Evolutionary conservation across 2,329 filamentous ascomycete species (phyloP).

Genomic region (Monosporascus sp.): DNA sequence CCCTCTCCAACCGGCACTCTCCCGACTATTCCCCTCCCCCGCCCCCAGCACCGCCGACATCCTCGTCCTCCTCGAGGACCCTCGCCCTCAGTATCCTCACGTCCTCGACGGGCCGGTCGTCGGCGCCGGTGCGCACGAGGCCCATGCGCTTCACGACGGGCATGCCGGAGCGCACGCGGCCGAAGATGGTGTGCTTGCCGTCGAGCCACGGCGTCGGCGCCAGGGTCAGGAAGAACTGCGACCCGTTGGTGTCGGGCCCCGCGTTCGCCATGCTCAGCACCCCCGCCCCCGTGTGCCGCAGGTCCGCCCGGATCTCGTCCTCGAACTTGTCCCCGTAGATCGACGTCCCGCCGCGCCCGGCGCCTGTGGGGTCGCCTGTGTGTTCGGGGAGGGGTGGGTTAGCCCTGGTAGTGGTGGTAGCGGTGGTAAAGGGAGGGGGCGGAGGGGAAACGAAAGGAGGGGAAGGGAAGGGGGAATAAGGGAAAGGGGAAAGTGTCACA

Average conservation of each 20-base stretch:
- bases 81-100: conserved; percentile 73
- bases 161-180: conserved; percentile 80
- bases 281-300: conserved; percentile 91
- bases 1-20: neutral
- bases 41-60: neutral
- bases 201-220: conserved; percentile 95
- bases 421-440: too few relatives aligned
- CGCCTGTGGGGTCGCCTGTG: conserved; percentile 73
- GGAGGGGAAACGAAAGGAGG: too few relatives aligned
- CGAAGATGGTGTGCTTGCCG: conserved; percentile 96
- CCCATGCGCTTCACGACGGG: conserved; percentile 83
- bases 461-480: too few relatives aligned
- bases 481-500: too few relatives aligned
- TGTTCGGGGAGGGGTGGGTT: too few relatives aligned
- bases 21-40: neutral
- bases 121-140: conserved; percentile 72
- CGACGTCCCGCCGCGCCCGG: conserved; percentile 78
- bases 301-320: conserved; percentile 73
- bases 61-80: conserved; percentile 57
- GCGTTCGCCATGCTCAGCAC: conserved; percentile 96
- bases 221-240: conserved; percentile 93
- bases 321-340: conserved; percentile 94
- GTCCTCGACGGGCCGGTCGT: conserved; percentile 77
- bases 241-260: conserved; percentile 88
- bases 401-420: too few relatives aligned